phyloP scores from a whole-genome alignment of 1,284 basidiomycete genomes.

The Grifola frondosa region DNA sequence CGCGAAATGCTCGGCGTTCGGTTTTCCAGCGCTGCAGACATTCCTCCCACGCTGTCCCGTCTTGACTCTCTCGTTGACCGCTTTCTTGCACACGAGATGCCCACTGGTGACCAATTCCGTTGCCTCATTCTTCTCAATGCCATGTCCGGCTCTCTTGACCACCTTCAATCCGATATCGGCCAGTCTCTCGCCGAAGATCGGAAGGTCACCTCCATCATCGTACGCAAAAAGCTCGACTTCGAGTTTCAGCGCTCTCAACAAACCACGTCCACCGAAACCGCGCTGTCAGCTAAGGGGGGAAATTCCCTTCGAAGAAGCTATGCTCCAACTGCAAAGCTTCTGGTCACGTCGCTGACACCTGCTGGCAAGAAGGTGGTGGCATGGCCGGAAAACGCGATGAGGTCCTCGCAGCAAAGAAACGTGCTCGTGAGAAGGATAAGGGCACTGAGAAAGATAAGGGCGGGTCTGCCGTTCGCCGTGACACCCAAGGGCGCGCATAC shows the following conservation, averaged over 20 bases:
- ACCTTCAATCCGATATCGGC: slow-evolving; percentile 3
- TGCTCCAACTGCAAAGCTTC: slow-evolving; percentile 9
- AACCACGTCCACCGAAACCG: not conserved
- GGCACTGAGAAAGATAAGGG: too few species aligned
- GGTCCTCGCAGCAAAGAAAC: too few species aligned
- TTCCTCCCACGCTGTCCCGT: slow-evolving; percentile 2
- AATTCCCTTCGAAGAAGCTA: not conserved
- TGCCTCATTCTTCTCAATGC: slow-evolving; percentile 7
- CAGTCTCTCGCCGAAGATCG: slow-evolving; percentile 2
- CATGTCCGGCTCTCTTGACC: not conserved
- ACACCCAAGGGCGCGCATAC: slow-evolving; percentile 1
- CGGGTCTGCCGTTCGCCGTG: not conserved
- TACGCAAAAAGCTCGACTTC: not conserved
- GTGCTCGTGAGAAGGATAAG: not conserved
- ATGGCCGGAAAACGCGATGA: slow-evolving; percentile 5
- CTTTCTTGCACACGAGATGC: slow-evolving; percentile 10
- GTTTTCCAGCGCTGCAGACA: not conserved
- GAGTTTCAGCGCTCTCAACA: too few species aligned
- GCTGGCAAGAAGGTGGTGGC: slow-evolving; percentile 4
- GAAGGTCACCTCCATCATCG: not conserved
- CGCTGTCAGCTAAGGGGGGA: not conserved
- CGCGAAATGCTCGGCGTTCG: slow-evolving; percentile 8
- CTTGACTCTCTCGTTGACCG: slow-evolving; percentile 7
- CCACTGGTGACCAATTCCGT: slow-evolving; percentile 2
- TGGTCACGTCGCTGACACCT: slow-evolving; percentile 4